phyloP scores from a whole-genome alignment of 331 rosid species.

The Malus hybrid region DNA sequence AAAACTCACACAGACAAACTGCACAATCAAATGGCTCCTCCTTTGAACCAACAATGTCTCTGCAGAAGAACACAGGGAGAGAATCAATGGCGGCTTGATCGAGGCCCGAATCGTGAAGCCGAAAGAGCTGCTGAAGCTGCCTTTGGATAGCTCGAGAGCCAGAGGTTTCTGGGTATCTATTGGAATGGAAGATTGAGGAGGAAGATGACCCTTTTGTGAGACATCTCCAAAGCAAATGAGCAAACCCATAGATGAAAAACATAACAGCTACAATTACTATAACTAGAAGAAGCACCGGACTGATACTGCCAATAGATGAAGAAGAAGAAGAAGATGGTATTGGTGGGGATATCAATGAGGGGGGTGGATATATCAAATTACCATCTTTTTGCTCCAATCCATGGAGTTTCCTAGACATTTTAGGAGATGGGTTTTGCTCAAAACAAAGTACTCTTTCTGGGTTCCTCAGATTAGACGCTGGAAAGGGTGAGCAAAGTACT shows the following conservation, averaged over 20 bases:
- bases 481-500: neutral
- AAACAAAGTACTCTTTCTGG: neutral
- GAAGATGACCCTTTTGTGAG: constrained; percentile 40
- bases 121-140: constrained; percentile 84
- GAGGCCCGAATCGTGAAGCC: constrained; percentile 70
- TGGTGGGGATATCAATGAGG: constrained; percentile 20
- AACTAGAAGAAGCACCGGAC: constrained; percentile 52
- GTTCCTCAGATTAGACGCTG: neutral
- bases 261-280: constrained; percentile 58
- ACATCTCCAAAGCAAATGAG: constrained; percentile 60
- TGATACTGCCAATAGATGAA: constrained; percentile 45
- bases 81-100: constrained; percentile 67
- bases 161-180: constrained; percentile 36
- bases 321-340: constrained; percentile 17
- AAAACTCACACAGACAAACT: constrained; percentile 69
- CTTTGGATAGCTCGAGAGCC: constrained; percentile 51
- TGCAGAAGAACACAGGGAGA: constrained; percentile 61
- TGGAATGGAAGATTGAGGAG: constrained; percentile 46
- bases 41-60: constrained; percentile 50
- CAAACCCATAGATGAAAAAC: constrained; percentile 58
- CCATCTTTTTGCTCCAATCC: constrained; percentile 22
- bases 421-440: neutral
- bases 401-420: constrained; percentile 25
- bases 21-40: constrained; percentile 87
- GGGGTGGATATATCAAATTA: constrained; percentile 25